Evolutionary conservation across 352 stramenopile species (phyloP).

Genomic region (Ophiocytium majus): DNA sequence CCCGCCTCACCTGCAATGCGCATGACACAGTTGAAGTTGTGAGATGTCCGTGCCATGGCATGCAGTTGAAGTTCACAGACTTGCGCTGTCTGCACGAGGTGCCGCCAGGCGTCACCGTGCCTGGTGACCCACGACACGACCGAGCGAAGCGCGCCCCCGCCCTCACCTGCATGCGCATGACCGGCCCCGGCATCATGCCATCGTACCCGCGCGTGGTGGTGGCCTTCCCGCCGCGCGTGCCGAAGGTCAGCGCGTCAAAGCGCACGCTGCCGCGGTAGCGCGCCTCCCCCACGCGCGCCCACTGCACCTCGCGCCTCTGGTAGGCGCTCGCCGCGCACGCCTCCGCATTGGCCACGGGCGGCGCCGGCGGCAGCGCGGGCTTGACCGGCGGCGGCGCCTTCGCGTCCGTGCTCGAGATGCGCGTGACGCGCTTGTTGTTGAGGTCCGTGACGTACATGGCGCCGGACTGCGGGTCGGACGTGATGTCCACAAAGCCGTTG

Average conservation of each 20-base stretch:
- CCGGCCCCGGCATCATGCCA: background rate
- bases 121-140: too few species aligned
- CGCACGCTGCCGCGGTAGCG: background rate
- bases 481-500: constrained; percentile 2
- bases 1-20: too few species aligned
- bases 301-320: background rate
- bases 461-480: background rate
- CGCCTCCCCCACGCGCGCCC: background rate
- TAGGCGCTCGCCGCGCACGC: background rate
- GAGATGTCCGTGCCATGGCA: too few species aligned
- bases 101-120: too few species aligned
- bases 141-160: too few species aligned
- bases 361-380: background rate
- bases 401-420: background rate
- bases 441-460: background rate
- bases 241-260: background rate
- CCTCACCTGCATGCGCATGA: constrained; percentile 2
- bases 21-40: too few species aligned
- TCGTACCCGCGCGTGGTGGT: background rate
- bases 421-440: background rate
- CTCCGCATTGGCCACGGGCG: background rate
- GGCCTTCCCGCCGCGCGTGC: background rate
- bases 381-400: background rate
- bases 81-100: too few species aligned
- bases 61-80: too few species aligned